Evolutionary conservation across 495 filamentous ascomycete species (phyloP), one percentile per base, ranked within the genome.

Genomic region (Amniculicola lignicola): DNA sequence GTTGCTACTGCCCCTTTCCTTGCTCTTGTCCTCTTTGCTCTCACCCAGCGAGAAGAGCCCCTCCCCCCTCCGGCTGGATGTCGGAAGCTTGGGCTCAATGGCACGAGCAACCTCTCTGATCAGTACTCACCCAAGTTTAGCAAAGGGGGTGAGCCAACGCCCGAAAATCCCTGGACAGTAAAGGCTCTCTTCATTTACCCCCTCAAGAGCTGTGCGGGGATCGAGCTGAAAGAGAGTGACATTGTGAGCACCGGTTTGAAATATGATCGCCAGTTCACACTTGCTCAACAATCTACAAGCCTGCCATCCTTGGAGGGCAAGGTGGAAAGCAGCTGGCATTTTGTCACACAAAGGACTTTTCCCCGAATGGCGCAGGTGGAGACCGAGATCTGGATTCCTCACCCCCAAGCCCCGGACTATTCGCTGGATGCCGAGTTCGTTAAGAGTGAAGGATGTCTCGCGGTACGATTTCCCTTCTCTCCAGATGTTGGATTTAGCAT

Each of bases 151-250:
- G 43, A 57, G 0, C 33, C 44, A 16, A 24, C 40, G 4, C 39
- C 28, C 10, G 9, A 4, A 4, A 54, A 51, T n/a, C 45, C 49
- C 4, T 85, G 79, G 78, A 77, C 67, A 18, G 75, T 96, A 60
- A 89, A 90, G 68, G 87, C 86, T 41, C 77, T 96, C 33, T 90
- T 85, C 74, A 84, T 89, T 35, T 95, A 91, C 67, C 92, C 92
- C 0, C 73, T 96, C 61, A 96, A 96, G 73, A 89, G 86, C 52
- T 96, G 91, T 67, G 75, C 77, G 56, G 88, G 85, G 12, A 82
- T 96, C 16, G 89, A 95, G 70, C 65, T 96, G 45, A 71, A 79
- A 47, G 63, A 75, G 45, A 82, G 80, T 37, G 81, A 82, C 43
- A 78, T 95, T 3, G 71, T 90, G 23, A 66, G 80, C 4, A 83